Conservation (phyloP, 192 early-diverging fungal species). For the Spizellomyces punctatus region DNA sequence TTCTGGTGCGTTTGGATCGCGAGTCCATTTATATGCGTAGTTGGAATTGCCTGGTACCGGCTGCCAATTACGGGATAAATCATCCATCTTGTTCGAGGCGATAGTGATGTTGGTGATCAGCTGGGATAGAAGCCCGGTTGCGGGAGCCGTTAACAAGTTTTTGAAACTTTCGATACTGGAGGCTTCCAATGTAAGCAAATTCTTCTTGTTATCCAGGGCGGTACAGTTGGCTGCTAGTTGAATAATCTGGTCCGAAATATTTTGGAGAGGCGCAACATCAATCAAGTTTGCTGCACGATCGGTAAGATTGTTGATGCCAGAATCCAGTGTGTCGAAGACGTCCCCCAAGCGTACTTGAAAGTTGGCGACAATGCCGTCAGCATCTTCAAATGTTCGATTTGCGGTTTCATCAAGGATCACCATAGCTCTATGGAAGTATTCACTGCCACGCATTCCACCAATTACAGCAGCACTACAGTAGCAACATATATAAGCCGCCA, state of each 20-base stretch:
- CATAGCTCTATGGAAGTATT: slow-evolving; percentile 7
- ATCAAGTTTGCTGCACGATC: not conserved
- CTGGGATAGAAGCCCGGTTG: not conserved
- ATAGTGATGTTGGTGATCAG: not conserved
- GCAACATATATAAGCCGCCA: not conserved
- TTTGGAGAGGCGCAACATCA: not conserved
- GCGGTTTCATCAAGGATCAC: slow-evolving; percentile 3
- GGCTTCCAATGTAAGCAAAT: not conserved
- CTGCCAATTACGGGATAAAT: not conserved
- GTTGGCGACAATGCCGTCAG: not conserved
- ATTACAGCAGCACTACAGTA: slow-evolving; percentile 16
- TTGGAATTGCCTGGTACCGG: not conserved
- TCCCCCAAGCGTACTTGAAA: not conserved
- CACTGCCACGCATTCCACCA: slow-evolving; percentile 13
- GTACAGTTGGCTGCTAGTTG: not conserved
- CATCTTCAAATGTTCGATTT: slow-evolving; percentile 13
- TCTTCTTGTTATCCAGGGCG: not conserved
- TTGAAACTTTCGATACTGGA: not conserved
- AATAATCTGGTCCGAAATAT: not conserved
- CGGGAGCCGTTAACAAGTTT: not conserved
- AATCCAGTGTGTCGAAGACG: not conserved
- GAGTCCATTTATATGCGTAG: not conserved
- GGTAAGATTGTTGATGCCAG: not conserved
- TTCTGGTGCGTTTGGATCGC: not conserved
- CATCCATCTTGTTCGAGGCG: not conserved